Evolutionary conservation across 2,329 filamentous ascomycete species (phyloP).

Genomic region (Penicillium aurantiogriseum): DNA sequence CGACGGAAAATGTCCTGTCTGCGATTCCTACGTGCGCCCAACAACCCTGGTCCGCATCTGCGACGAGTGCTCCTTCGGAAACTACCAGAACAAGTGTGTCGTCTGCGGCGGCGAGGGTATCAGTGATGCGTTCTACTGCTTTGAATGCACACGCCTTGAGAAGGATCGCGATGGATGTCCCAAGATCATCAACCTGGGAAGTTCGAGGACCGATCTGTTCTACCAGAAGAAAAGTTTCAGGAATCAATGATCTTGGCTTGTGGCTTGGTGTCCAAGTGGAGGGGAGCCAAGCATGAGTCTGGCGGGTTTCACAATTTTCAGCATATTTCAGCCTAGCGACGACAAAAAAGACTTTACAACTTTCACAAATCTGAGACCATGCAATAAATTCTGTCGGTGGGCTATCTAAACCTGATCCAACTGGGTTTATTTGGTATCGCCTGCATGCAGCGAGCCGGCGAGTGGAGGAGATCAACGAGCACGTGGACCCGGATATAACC

Average conservation of each 20-base stretch:
- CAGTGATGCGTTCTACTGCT: constrained; percentile 98
- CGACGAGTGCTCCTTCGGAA: constrained; percentile 98
- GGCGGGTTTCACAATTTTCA: constrained; percentile 8
- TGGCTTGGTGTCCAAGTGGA: constrained; percentile 12
- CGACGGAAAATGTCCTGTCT: constrained; percentile 98
- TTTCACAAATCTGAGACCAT: background rate
- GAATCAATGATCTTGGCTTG: constrained; percentile 38
- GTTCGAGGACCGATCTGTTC: constrained; percentile 87
- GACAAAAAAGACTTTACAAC: constrained; percentile 2
- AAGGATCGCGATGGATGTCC: constrained; percentile 97
- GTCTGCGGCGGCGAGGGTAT: constrained; percentile 98
- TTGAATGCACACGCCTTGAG: constrained; percentile 94
- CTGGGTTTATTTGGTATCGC: background rate
- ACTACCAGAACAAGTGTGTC: constrained; percentile 99
- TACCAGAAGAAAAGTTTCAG: constrained; percentile 66
- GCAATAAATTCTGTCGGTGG: background rate
- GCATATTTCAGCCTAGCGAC: constrained; percentile 5
- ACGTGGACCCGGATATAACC: background rate
- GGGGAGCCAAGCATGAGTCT: constrained; percentile 7
- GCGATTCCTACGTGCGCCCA: constrained; percentile 97
- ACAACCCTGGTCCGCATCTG: constrained; percentile 97
- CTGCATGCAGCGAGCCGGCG: background rate
- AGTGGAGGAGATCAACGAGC: background rate
- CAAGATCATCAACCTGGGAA: constrained; percentile 98
- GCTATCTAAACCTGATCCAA: constrained; percentile 2